Evolutionary conservation across 2,329 filamentous ascomycete species (phyloP).

Genomic region (Davidsoniella eucalypti): DNA sequence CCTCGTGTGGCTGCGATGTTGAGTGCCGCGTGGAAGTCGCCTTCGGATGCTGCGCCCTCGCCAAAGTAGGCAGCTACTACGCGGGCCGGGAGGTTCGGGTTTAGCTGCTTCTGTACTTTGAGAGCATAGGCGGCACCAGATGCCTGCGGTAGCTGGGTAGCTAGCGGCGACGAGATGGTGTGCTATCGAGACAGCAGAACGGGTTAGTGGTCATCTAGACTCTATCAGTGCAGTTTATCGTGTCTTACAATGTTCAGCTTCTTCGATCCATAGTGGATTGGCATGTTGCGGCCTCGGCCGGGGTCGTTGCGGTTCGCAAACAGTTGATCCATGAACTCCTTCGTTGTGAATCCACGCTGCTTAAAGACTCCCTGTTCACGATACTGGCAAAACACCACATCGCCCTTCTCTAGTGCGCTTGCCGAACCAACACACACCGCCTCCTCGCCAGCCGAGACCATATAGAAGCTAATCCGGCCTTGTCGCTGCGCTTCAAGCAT

Average conservation of each 20-base stretch:
- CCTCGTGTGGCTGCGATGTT: constrained; percentile 81
- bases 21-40: constrained; percentile 79
- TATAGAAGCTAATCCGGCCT: constrained; percentile 89
- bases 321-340: constrained; percentile 88
- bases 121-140: constrained; percentile 75
- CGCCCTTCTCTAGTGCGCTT: constrained; percentile 63
- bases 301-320: constrained; percentile 74
- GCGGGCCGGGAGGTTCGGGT: constrained; percentile 48
- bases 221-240: background rate
- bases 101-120: constrained; percentile 60
- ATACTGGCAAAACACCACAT: constrained; percentile 90
- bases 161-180: constrained; percentile 67
- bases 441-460: constrained; percentile 91
- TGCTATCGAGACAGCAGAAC: constrained; percentile 32
- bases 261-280: constrained; percentile 81
- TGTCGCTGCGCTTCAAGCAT: constrained; percentile 98
- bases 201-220: background rate
- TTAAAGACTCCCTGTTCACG: constrained; percentile 83
- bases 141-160: constrained; percentile 80
- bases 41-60: constrained; percentile 78
- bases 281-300: constrained; percentile 85
- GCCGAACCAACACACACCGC: constrained; percentile 82
- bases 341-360: constrained; percentile 71
- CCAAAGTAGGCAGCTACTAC: constrained; percentile 78
- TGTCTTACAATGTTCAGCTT: constrained; percentile 65